Conservation (phyloP, 352 stramenopile genomes). For the Globisporangium heterothallicum region DNA sequence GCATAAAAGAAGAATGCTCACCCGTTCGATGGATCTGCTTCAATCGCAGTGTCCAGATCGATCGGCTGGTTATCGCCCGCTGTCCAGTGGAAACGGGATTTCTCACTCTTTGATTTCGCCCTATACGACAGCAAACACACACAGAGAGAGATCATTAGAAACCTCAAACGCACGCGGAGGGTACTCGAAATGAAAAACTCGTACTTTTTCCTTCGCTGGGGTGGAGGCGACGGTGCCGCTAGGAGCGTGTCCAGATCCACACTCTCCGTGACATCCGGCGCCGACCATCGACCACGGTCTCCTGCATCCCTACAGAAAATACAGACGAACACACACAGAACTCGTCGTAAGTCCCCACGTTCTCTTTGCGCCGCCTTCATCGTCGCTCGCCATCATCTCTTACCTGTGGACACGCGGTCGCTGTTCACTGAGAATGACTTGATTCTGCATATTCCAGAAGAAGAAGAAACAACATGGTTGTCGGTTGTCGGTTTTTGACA, state of each 20-base stretch:
- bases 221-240: slow-evolving; percentile 59
- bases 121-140: not conserved
- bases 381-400: not conserved
- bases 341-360: not conserved
- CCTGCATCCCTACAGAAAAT: slow-evolving; percentile 8
- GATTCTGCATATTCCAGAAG: slow-evolving; percentile 40
- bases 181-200: too few relatives aligned
- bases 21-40: slow-evolving; percentile 16
- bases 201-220: slow-evolving; percentile 49
- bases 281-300: slow-evolving; percentile 63
- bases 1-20: slow-evolving; percentile 2
- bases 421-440: slow-evolving; percentile 61
- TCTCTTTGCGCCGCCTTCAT: not conserved
- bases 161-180: too few relatives aligned
- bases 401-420: slow-evolving; percentile 38
- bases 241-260: slow-evolving; percentile 78
- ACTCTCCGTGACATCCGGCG: slow-evolving; percentile 48
- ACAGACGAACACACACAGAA: not conserved
- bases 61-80: slow-evolving; percentile 13
- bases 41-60: slow-evolving; percentile 20
- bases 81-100: slow-evolving; percentile 23
- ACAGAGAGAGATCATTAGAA: not conserved
- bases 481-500: too few relatives aligned
- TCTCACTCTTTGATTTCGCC: slow-evolving; percentile 32
- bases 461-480: not conserved